phyloP scores from a whole-genome alignment of 257 asterid species.

The Leonotis leonurus region DNA sequence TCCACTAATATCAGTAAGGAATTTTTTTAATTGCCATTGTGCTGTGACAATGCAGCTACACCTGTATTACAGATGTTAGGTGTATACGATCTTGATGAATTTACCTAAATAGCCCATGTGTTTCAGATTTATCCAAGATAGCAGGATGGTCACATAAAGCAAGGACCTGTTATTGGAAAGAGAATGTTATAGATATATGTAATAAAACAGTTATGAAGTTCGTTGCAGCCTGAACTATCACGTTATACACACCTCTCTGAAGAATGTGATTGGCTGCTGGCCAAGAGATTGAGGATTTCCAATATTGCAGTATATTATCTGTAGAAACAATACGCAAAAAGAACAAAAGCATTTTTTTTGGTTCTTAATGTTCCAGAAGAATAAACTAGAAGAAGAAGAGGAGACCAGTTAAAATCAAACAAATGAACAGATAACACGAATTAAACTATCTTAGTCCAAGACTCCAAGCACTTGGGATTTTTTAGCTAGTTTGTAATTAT shows the following conservation, averaged over 20 bases:
- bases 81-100: not conserved
- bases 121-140: conserved; percentile 82
- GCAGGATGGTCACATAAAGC: conserved; percentile 91
- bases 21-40: not conserved
- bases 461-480: not conserved
- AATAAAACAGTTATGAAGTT: not conserved
- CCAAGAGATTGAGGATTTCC: conserved; percentile 96
- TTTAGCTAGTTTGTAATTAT: not conserved
- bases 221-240: not conserved
- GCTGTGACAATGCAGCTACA: not conserved
- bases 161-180: conserved; percentile 58
- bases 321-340: conserved; percentile 17
- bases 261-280: conserved; percentile 92
- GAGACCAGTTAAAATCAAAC: not conserved
- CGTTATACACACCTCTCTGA: conserved; percentile 69
- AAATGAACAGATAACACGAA: not conserved
- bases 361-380: not conserved
- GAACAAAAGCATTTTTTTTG: no score
- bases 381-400: not conserved
- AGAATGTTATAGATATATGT: conserved; percentile 10
- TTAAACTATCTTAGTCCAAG: not conserved
- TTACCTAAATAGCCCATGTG: conserved; percentile 87
- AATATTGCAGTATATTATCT: conserved; percentile 87
- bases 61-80: not conserved
- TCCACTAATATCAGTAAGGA: not conserved